phyloP scores from a whole-genome alignment of 495 filamentous ascomycete species.

The Apodospora peruviana region DNA sequence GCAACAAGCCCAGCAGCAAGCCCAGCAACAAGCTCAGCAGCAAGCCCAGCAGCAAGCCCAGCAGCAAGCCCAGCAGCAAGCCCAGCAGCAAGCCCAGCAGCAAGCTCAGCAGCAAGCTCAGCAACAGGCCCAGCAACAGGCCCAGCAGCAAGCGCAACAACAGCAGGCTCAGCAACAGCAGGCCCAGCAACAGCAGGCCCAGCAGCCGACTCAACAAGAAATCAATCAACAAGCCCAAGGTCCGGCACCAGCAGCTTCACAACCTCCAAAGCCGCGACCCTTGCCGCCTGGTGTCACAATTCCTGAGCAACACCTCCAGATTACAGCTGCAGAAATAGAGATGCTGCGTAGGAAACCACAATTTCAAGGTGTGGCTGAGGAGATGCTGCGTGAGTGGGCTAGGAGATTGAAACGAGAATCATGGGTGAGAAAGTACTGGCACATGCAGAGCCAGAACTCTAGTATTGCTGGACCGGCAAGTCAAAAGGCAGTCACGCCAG shows the following conservation, averaged over 20 bases:
- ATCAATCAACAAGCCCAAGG: background rate
- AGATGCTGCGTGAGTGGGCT: background rate
- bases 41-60: background rate
- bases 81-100: background rate
- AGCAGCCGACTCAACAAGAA: slow-evolving; percentile 5
- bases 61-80: slow-evolving; percentile 12
- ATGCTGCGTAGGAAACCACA: slow-evolving; percentile 10
- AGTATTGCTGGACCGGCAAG: slow-evolving; percentile 30
- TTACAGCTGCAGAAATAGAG: slow-evolving; percentile 9
- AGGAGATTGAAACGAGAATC: background rate
- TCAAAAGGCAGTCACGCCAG: slow-evolving; percentile 21
- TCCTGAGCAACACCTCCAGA: slow-evolving; percentile 5
- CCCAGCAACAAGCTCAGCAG: background rate
- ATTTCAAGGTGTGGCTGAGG: slow-evolving; percentile 22
- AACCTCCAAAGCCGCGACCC: background rate
- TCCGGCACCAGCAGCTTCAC: background rate
- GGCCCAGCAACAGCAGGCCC: slow-evolving; percentile 11
- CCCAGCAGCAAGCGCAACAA: no score
- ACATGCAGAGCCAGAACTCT: slow-evolving; percentile 22
- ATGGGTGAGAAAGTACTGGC: background rate
- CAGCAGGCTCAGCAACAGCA: slow-evolving; percentile 14
- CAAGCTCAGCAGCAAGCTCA: slow-evolving; percentile 10
- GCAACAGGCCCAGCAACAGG: slow-evolving; percentile 6
- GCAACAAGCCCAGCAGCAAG: background rate
- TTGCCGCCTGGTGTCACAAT: background rate